Evolutionary conservation across 176 grass and related monocot species (phyloP).

Genomic region (Phoenix dactylifera): DNA sequence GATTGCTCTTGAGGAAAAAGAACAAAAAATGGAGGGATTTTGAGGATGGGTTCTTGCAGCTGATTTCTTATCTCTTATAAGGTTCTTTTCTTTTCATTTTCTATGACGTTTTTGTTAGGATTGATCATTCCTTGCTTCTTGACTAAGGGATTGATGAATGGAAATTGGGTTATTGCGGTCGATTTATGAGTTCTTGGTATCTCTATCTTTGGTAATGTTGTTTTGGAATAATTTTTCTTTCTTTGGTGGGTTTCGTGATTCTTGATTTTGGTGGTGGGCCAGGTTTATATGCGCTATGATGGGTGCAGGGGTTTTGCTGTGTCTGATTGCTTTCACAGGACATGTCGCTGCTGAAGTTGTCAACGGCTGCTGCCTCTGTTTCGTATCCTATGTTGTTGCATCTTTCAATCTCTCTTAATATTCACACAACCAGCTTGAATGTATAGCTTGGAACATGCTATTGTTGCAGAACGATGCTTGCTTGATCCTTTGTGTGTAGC

Average conservation of each 20-base stretch:
- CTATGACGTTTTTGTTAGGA: too few relatives aligned
- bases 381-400: conserved; percentile 29
- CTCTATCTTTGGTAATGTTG: background rate
- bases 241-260: background rate
- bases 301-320: conserved; percentile 33
- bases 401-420: background rate
- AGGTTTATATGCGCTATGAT: conserved; percentile 40
- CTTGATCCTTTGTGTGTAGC: too few relatives aligned
- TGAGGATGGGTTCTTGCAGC: too few relatives aligned
- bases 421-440: too few relatives aligned
- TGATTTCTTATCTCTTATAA: too few relatives aligned
- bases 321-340: conserved; percentile 34
- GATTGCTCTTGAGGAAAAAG: background rate
- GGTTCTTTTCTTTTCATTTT: too few relatives aligned
- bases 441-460: too few relatives aligned
- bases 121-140: too few relatives aligned
- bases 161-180: too few relatives aligned
- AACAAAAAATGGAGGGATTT: too few relatives aligned
- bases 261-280: background rate
- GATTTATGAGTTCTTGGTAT: background rate
- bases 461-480: too few relatives aligned
- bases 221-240: background rate
- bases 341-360: conserved; percentile 48
- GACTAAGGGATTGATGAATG: too few relatives aligned
- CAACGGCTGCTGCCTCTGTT: conserved; percentile 48